These are phyloP conservation scores for Penicillium concentricum DNA, from an alignment of 2,329 filamentous ascomycete genomes.

Conservation along the genomic window DNA sequence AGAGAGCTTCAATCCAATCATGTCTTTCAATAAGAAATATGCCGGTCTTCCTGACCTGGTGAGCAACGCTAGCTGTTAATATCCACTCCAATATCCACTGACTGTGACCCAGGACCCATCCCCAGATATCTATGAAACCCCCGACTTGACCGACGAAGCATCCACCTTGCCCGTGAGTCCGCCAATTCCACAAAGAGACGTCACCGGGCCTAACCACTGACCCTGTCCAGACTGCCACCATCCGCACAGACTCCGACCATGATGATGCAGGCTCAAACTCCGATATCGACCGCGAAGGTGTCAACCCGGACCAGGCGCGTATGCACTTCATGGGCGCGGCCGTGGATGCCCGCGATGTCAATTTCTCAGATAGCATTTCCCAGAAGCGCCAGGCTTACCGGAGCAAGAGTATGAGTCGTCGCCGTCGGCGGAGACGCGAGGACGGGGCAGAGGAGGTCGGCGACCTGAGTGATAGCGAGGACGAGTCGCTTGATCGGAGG, in stretches of 20 bases:
- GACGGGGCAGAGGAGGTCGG: slow-evolving; percentile 61
- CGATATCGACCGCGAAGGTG: slow-evolving; percentile 71
- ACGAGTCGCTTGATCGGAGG: slow-evolving; percentile 73
- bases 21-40: slow-evolving; percentile 79
- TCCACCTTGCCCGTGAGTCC: slow-evolving; percentile 74
- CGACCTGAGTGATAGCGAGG: slow-evolving; percentile 75
- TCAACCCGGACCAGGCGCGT: slow-evolving; percentile 77
- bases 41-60: slow-evolving; percentile 78
- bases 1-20: slow-evolving; percentile 34
- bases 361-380: slow-evolving; percentile 86
- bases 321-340: slow-evolving; percentile 72
- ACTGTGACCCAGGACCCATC: slow-evolving; percentile 67
- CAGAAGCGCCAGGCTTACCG: slow-evolving; percentile 82
- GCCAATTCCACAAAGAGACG: background rate
- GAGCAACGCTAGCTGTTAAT: slow-evolving; percentile 21
- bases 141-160: slow-evolving; percentile 84
- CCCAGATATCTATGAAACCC: slow-evolving; percentile 95
- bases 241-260: slow-evolving; percentile 60
- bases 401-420: slow-evolving; percentile 56
- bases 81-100: background rate
- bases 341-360: slow-evolving; percentile 73
- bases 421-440: slow-evolving; percentile 55
- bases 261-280: slow-evolving; percentile 54
- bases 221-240: slow-evolving; percentile 52
- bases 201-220: slow-evolving; percentile 32